These are phyloP conservation scores for Warburgia ugandensis DNA, from an alignment of 164 flowering plant species.

Conservation along the genomic window DNA sequence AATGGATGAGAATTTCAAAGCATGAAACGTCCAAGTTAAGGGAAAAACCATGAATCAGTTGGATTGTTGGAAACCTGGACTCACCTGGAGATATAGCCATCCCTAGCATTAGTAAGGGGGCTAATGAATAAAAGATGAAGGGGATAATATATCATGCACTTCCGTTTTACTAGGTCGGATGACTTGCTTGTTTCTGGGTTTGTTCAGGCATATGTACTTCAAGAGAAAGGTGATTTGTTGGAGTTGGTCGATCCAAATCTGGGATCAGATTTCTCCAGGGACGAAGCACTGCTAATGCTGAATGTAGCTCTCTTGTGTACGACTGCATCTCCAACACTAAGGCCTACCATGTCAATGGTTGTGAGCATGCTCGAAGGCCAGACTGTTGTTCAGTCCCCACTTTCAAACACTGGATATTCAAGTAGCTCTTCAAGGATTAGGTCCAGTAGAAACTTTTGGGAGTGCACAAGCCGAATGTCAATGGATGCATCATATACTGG, in stretches of 20 bases:
- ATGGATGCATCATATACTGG: slow-evolving; percentile 11
- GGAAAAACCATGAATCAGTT: too few relatives aligned
- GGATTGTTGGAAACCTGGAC: too few relatives aligned
- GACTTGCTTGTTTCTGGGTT: not conserved
- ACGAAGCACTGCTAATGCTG: slow-evolving; percentile 45
- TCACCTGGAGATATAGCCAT: too few relatives aligned
- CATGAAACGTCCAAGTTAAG: too few relatives aligned
- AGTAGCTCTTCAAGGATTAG: slow-evolving; percentile 17
- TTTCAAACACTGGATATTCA: slow-evolving; percentile 32
- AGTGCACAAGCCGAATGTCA: slow-evolving; percentile 24
- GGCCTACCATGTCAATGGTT: slow-evolving; percentile 51
- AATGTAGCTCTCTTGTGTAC: slow-evolving; percentile 56
- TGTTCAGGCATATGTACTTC: slow-evolving; percentile 51
- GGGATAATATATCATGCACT: too few relatives aligned
- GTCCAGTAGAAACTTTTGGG: slow-evolving; percentile 36
- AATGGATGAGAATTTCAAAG: too few relatives aligned
- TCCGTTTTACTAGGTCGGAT: not conserved
- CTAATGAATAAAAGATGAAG: too few relatives aligned
- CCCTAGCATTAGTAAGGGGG: too few relatives aligned
- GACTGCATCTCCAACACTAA: slow-evolving; percentile 48
- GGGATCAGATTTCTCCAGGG: slow-evolving; percentile 38
- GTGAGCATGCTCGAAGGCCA: slow-evolving; percentile 57
- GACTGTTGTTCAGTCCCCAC: slow-evolving; percentile 28
- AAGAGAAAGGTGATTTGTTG: slow-evolving; percentile 40
- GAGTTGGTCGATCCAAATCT: slow-evolving; percentile 49